Evolutionary conservation across 345 rosid species (phyloP).

Genomic region (Fremontodendron californicum): DNA sequence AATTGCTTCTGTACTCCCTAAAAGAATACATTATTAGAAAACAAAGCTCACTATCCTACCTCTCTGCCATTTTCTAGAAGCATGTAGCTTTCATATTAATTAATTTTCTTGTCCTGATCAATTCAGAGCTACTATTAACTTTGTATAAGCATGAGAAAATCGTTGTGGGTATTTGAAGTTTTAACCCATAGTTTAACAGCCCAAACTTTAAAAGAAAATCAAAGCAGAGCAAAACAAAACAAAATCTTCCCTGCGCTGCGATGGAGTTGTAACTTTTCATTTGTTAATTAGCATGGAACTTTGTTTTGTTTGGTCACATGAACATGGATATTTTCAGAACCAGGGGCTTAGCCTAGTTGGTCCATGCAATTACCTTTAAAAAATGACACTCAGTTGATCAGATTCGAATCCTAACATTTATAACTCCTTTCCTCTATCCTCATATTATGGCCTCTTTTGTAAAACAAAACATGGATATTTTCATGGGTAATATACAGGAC

Average conservation of each 20-base stretch:
- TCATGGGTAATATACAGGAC: too few species aligned
- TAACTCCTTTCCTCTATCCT: too few species aligned
- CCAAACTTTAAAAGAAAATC: neutral
- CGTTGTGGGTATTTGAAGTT: neutral
- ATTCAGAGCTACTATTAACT: neutral
- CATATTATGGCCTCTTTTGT: too few species aligned
- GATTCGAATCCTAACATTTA: too few species aligned
- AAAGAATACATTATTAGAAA: too few species aligned
- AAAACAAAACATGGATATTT: neutral
- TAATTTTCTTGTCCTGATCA: neutral
- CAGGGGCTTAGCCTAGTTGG: too few species aligned
- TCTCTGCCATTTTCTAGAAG: neutral
- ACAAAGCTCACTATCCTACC: neutral
- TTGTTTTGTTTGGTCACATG: neutral
- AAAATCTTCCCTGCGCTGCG: neutral
- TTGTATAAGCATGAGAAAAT: neutral
- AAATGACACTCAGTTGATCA: too few species aligned
- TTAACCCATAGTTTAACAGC: neutral
- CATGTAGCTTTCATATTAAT: neutral
- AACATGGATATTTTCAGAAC: neutral
- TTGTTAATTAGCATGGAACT: neutral
- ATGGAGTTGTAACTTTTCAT: neutral
- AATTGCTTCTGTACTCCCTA: too few species aligned
- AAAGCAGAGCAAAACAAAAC: neutral
- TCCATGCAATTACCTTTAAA: too few species aligned